A percentile compares a stretch with the other conserved stretches of the same genome.
Evolutionary conservation across 768 basidiomycete genomes (phyloP).

Genomic region (Ramaria rubella): DNA sequence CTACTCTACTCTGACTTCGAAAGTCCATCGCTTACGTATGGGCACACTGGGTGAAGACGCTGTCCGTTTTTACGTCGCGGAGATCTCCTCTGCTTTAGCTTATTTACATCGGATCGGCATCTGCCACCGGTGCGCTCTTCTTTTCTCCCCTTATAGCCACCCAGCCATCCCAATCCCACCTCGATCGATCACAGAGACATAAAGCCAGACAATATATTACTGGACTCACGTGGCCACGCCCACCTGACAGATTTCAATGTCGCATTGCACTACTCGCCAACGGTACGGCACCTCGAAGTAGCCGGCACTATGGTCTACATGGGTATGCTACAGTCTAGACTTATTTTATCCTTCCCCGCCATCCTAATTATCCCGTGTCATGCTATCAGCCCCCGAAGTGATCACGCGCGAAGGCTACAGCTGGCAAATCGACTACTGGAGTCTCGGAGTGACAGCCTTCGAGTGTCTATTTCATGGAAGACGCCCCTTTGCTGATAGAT

Average conservation of each 20-base stretch:
- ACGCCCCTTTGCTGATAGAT: slow-evolving; percentile 1
- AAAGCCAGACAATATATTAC: slow-evolving; percentile 95
- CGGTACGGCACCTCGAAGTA: slow-evolving; percentile 82
- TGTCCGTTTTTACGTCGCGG: slow-evolving; percentile 85
- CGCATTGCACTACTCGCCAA: slow-evolving; percentile 93
- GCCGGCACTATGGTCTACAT: slow-evolving; percentile 99
- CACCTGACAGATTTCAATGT: slow-evolving; percentile 99
- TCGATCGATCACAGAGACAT: slow-evolving; percentile 62
- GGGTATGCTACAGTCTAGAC: slow-evolving; percentile 37
- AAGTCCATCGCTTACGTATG: slow-evolving; percentile 80
- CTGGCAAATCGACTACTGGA: slow-evolving; percentile 10
- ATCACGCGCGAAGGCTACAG: slow-evolving; percentile 1
- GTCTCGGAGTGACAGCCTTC: neutral
- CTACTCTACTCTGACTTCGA: neutral
- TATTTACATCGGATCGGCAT: slow-evolving; percentile 91
- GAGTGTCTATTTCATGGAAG: slow-evolving; percentile 4
- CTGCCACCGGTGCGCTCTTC: slow-evolving; percentile 90
- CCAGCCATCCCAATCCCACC: neutral
- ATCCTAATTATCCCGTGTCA: slow-evolving; percentile 12
- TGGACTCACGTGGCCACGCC: slow-evolving; percentile 90
- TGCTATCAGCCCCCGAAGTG: neutral
- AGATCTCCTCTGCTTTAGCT: slow-evolving; percentile 75
- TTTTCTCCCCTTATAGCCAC: slow-evolving; percentile 5
- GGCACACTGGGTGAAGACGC: slow-evolving; percentile 59
- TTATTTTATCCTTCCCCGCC: neutral